Evolutionary conservation across 768 basidiomycete genomes (phyloP).

Genomic region (Sarcodon aspratus): DNA sequence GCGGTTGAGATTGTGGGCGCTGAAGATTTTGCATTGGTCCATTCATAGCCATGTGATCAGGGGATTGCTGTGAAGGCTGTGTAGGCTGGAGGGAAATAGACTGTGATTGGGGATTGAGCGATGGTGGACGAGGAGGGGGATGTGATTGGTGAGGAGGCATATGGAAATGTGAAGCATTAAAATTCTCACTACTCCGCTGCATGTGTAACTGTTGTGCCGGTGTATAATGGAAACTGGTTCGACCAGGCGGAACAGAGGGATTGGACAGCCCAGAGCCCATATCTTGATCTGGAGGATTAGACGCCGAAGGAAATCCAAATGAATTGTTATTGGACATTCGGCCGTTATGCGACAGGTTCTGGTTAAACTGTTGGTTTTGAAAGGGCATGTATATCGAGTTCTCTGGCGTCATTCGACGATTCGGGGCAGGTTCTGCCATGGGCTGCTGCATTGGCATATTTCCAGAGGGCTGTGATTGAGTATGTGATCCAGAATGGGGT

Average conservation of each 20-base stretch:
- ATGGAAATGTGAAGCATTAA: neutral
- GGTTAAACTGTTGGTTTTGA: constrained; percentile 21
- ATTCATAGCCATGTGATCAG: constrained; percentile 32
- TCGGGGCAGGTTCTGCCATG: constrained; percentile 19
- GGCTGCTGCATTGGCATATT: constrained; percentile 10
- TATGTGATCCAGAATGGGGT: constrained; percentile 26
- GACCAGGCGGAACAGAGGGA: constrained; percentile 28
- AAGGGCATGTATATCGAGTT: constrained; percentile 35
- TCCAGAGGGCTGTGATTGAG: constrained; percentile 29
- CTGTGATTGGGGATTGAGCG: constrained; percentile 13
- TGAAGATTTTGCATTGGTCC: constrained; percentile 17
- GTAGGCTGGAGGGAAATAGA: constrained; percentile 15
- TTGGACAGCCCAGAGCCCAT: constrained; percentile 17
- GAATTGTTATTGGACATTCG: constrained; percentile 16
- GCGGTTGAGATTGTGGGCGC: constrained; percentile 53
- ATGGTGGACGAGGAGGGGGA: constrained; percentile 13
- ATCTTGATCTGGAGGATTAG: constrained; percentile 21
- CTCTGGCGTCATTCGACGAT: constrained; percentile 37
- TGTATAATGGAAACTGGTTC: constrained; percentile 37
- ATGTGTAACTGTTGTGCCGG: constrained; percentile 59
- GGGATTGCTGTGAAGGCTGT: constrained; percentile 33
- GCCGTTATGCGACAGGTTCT: constrained; percentile 19
- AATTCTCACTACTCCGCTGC: constrained; percentile 13
- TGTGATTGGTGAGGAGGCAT: constrained; percentile 6
- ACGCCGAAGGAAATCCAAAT: constrained; percentile 13